Evolutionary conservation across 2,329 filamentous ascomycete species (phyloP).

Genomic region (Pseudogymnoascus sp.): DNA sequence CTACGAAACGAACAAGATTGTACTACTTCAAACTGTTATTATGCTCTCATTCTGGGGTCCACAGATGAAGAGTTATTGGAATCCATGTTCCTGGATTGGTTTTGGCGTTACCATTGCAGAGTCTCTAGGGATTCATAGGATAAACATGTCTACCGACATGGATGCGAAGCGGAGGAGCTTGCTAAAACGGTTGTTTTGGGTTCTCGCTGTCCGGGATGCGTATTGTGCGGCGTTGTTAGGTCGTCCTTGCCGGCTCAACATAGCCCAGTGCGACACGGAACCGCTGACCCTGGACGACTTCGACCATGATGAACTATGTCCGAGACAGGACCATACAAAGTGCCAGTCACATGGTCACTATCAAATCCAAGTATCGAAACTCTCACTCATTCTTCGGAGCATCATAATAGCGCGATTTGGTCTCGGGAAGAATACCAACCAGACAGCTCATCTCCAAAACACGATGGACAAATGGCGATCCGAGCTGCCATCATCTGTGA

Average conservation of each 20-base stretch:
- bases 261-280: slow-evolving; percentile 11
- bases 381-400: slow-evolving; percentile 10
- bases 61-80: slow-evolving; percentile 10
- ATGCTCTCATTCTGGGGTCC: slow-evolving; percentile 13
- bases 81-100: slow-evolving; percentile 8
- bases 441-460: slow-evolving; percentile 10
- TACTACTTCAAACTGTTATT: slow-evolving; percentile 11
- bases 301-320: background rate
- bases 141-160: slow-evolving; percentile 9
- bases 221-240: slow-evolving; percentile 11
- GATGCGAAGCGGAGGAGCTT: slow-evolving; percentile 9
- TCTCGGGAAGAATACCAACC: background rate
- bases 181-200: slow-evolving; percentile 11
- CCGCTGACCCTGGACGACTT: background rate
- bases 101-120: slow-evolving; percentile 13
- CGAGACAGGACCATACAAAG: slow-evolving; percentile 8
- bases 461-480: slow-evolving; percentile 9
- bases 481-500: slow-evolving; percentile 6
- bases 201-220: slow-evolving; percentile 10
- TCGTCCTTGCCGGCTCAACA: slow-evolving; percentile 12
- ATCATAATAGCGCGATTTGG: slow-evolving; percentile 11
- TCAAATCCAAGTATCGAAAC: slow-evolving; percentile 11
- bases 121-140: slow-evolving; percentile 10
- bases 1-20: slow-evolving; percentile 12
- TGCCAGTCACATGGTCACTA: slow-evolving; percentile 11